Evolutionary conservation across 2,329 filamentous ascomycete species (phyloP).

Genomic region (Xylaria sp.): DNA sequence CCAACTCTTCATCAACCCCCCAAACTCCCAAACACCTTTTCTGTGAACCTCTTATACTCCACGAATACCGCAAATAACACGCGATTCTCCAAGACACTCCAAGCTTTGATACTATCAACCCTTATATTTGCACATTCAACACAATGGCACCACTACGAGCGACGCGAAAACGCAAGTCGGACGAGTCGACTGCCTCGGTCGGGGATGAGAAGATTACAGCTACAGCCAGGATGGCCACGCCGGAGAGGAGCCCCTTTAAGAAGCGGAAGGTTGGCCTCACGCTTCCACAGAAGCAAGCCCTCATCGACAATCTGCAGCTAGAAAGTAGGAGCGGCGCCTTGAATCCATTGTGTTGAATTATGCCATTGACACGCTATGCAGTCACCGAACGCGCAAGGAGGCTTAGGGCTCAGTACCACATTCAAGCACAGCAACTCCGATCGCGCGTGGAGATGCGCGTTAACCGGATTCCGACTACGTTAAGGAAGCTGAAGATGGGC

Average conservation of each 20-base stretch:
- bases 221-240: conserved; percentile 43
- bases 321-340: conserved; percentile 64
- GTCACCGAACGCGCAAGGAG: conserved; percentile 62
- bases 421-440: conserved; percentile 83
- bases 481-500: conserved; percentile 80
- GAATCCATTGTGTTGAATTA: background rate
- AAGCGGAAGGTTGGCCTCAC: conserved; percentile 65
- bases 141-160: conserved; percentile 38
- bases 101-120: conserved; percentile 4
- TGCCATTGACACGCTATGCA: conserved; percentile 26
- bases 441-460: conserved; percentile 90
- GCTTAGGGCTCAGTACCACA: conserved; percentile 83
- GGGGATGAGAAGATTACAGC: conserved; percentile 36
- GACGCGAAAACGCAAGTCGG: conserved; percentile 49
- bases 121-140: conserved; percentile 38
- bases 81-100: conserved; percentile 15
- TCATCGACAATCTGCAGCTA: conserved; percentile 87
- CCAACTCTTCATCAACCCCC: conserved; percentile 24
- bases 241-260: conserved; percentile 62
- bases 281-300: conserved; percentile 75
- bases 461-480: conserved; percentile 81
- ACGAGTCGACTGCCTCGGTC: conserved; percentile 36
- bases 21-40: conserved; percentile 12
- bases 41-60: conserved; percentile 16
- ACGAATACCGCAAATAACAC: conserved; percentile 9